Conservation (phyloP, 306 rosid genomes). For the Pyrus pyrifolia region DNA sequence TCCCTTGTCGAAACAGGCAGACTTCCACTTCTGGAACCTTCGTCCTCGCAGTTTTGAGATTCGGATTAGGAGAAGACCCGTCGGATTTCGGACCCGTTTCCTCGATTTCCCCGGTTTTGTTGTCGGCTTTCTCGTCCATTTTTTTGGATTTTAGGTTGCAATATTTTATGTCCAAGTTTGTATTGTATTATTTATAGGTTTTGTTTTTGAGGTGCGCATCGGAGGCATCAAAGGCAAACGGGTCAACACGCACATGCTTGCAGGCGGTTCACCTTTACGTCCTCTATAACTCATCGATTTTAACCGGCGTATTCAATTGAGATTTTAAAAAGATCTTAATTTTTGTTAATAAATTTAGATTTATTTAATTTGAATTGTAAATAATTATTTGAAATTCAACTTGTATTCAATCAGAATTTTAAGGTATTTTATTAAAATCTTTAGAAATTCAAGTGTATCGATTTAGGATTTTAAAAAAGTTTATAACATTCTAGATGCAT, state of each 20-base stretch:
- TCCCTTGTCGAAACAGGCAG: slow-evolving; percentile 56
- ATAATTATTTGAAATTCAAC: no score
- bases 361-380: no score
- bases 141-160: neutral
- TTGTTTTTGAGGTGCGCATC: neutral
- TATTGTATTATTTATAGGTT: neutral
- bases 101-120: slow-evolving; percentile 24
- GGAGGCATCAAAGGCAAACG: neutral
- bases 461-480: no score
- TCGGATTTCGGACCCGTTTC: slow-evolving; percentile 16
- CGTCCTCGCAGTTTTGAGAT: slow-evolving; percentile 20
- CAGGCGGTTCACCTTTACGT: neutral
- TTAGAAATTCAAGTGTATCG: no score
- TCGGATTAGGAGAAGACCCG: neutral
- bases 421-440: no score
- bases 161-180: neutral
- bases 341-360: rapidly evolving
- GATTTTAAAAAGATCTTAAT: no score
- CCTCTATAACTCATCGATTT: no score
- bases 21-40: slow-evolving; percentile 58
- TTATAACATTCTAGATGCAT: no score
- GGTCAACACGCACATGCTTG: neutral
- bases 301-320: no score
- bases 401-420: no score
- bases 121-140: neutral